A percentile compares a stretch with the other conserved stretches of the same genome.
phyloP scores from a whole-genome alignment of 306 rosid genomes.

The Canavalia ensiformis region DNA sequence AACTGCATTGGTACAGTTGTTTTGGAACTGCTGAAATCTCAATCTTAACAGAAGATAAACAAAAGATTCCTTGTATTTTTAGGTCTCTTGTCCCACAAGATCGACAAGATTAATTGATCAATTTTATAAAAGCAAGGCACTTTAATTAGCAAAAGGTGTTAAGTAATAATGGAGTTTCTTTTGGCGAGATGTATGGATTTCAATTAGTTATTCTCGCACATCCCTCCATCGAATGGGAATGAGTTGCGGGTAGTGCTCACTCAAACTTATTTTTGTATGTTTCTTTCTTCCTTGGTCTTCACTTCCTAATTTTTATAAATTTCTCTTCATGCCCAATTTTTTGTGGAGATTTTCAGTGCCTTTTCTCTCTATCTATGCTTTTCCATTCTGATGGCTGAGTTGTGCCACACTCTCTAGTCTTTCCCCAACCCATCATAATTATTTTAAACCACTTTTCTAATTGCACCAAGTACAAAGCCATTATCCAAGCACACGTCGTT shows the following conservation, averaged over 20 bases:
- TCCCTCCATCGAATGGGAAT: neutral
- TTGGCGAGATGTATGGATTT: neutral
- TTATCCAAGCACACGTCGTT: slow-evolving; percentile 25
- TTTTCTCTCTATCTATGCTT: neutral
- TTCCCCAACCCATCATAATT: neutral
- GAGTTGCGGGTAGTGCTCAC: slow-evolving; percentile 20
- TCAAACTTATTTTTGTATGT: neutral
- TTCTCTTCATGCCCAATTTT: neutral
- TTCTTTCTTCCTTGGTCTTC: neutral
- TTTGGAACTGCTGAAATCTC: neutral
- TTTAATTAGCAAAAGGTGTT: slow-evolving; percentile 24
- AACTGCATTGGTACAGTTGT: neutral
- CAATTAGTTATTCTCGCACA: neutral
- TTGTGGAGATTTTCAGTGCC: neutral
- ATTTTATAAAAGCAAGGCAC: slow-evolving; percentile 17
- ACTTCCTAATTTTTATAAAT: neutral
- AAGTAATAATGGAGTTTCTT: slow-evolving; percentile 16
- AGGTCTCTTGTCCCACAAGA: slow-evolving; percentile 11
- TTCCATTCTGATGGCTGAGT: slow-evolving; percentile 16
- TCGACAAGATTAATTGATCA: neutral
- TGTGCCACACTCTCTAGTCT: slow-evolving; percentile 14
- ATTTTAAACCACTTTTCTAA: slow-evolving; percentile 11
- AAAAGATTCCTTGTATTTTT: neutral
- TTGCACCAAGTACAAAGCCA: neutral
- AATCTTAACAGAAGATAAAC: neutral